Evolutionary conservation across 1,284 basidiomycete genomes (phyloP).

Genomic region (Cryptococcus sp.): DNA sequence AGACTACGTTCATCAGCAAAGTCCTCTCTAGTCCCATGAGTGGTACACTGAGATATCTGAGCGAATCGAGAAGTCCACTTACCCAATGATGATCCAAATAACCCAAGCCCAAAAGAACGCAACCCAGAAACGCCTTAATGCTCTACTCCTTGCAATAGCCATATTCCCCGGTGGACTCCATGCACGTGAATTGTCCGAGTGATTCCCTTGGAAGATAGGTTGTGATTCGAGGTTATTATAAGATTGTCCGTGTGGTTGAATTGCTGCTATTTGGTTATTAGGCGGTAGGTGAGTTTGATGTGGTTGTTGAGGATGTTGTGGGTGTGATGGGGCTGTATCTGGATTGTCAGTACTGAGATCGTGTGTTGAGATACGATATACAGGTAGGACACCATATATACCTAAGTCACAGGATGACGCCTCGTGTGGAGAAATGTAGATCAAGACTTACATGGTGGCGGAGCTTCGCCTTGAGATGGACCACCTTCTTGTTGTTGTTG

Average conservation of each 20-base stretch:
- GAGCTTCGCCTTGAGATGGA: slow-evolving; percentile 9
- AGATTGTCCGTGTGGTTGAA: not conserved
- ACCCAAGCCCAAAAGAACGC: slow-evolving; percentile 41
- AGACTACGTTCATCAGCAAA: slow-evolving; percentile 11
- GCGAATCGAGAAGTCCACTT: slow-evolving; percentile 9
- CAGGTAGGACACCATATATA: too few relatives aligned
- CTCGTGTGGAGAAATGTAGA: too few relatives aligned
- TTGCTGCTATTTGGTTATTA: too few relatives aligned
- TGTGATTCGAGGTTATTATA: not conserved
- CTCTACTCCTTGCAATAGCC: slow-evolving; percentile 28
- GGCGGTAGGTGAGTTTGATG: slow-evolving; percentile 1
- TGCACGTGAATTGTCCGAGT: not conserved
- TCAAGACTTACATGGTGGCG: slow-evolving; percentile 15
- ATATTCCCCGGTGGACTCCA: slow-evolving; percentile 25
- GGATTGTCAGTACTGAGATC: too few relatives aligned
- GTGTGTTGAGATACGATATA: too few relatives aligned
- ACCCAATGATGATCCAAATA: slow-evolving; percentile 42
- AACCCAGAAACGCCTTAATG: slow-evolving; percentile 38
- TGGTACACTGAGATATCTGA: not conserved
- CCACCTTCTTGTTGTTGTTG: not conserved
- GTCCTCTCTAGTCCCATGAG: not conserved
- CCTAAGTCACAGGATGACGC: too few relatives aligned
- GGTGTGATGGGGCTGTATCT: not conserved
- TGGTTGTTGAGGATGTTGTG: not conserved
- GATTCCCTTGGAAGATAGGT: not conserved